Evolutionary conservation across 768 basidiomycete species (phyloP), one percentile per base, ranked within the genome.

Genomic region (Clitopilus passeckerianus): DNA sequence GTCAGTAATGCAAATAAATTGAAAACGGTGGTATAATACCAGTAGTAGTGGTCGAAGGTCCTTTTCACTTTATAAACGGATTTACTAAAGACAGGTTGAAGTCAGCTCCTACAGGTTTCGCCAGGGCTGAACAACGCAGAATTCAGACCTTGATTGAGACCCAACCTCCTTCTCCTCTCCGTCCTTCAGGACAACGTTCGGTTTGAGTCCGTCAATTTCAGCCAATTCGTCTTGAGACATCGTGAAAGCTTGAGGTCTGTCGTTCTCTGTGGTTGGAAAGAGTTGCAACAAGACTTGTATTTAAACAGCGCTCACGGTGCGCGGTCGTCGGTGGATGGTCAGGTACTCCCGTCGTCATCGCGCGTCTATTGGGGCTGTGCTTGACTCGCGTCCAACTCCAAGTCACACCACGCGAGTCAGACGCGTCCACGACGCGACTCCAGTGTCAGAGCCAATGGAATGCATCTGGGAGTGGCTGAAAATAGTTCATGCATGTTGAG

Each of bases 121-220:
- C 22, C 14, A 34, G 53, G 44, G 6, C 7, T 27, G 7, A 18
- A 33, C 12, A 23, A n/a, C 27, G 27, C 27, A n/a, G n/a, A n/a
- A 30, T 22, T 18, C 65, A 27, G 54, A 64, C 70, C 69, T 71
- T 43, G 69, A 63, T 59, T 64, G 66, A 0, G 81, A 82, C 50
- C 69, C 75, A 18, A 80, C 76, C 58, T 81, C 79, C 27, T 68
- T 70, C 59, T 80, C 78, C 43, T 81, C 78, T 6, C 82, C 83
- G 57, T 83, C 82, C 27, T 62, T 65, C 2, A 84, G 64, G 54
- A 71, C 57, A 8, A 80, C 75, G 30, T 78, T 79, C 34, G 83
- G 83, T 64, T 78, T 79, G 57, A 82, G 68, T 14, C 83, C 82
- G 61, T 79, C 73, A 55, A 84, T 83, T 65, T 77, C 76, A 54